Evolutionary conservation across 306 rosid genomes (phyloP), one percentile per base, ranked within the genome.

Genomic region (Vicia sativa): DNA sequence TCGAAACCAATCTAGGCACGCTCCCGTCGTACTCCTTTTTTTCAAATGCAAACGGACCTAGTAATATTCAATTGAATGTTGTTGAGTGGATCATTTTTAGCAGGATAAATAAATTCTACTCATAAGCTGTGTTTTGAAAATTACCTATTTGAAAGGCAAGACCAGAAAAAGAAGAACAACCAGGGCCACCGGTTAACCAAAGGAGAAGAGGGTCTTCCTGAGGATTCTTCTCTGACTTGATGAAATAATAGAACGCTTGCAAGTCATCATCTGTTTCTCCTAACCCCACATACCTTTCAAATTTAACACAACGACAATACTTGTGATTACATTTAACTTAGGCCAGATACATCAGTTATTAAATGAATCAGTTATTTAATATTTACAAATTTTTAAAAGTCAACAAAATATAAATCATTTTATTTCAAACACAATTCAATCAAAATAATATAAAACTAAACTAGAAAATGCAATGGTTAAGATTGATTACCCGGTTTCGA

Each of bases 161-260:
- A n/a, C 37, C 82, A 0, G 87, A 73, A 14, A 77, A 6, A 2
- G 79, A 60, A 60, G 93, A 81, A 68, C 96, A 90, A 34, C 85
- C 84, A 23, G 87, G 95, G 12, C 96, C 96, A 0, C 96, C 95
- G 9, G 84, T 74, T 7, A 87, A 71, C 96, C 95, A 90, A 49
- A 87, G 77, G 38, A 90, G 5, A 11, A 90, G 86, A 76, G 93
- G 96, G 34, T 81, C 91, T 15, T 79, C 70, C 3, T 67, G 12
- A 8, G 92, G 88, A 5, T 77, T 57, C 16, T 72, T 79, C 14
- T 87, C 87, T 1, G 93, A 87, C 65, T 80, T 76, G 0, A 65
- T 65, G 4, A 65, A 65, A 12, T 65, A 65, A 11, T 45, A 65
- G 5, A 65, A 65, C 70, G 45, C 70, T 14, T 65, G 57, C 70